Evolutionary conservation across 1,139 yeast species (phyloP).

Genomic region (Nakaseomyces uthaithaninus): DNA sequence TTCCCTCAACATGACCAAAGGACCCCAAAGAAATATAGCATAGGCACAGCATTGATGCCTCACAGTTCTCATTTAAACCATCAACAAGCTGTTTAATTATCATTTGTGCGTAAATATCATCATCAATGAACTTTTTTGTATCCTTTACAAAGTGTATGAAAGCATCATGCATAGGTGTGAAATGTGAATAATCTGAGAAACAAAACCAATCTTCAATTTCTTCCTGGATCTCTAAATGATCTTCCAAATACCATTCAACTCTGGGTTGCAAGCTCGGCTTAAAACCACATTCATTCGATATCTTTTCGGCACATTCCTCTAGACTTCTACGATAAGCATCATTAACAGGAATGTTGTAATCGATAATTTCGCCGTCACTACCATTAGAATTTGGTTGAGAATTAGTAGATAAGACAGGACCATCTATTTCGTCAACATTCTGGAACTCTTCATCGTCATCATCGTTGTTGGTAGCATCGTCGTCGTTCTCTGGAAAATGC

Average conservation of each 20-base stretch:
- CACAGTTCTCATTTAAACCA: constrained; percentile 8
- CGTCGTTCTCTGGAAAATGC: constrained; percentile 8
- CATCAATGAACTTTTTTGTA: constrained; percentile 19
- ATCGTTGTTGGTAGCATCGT: constrained; percentile 22
- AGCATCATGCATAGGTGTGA: constrained; percentile 15
- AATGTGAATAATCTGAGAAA: constrained; percentile 37
- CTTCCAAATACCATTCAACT: constrained; percentile 42
- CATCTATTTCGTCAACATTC: constrained; percentile 33
- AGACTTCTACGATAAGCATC: constrained; percentile 32
- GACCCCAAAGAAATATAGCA: constrained; percentile 26
- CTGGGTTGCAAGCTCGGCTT: constrained; percentile 32
- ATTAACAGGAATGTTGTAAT: constrained; percentile 34
- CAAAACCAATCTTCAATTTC: constrained; percentile 65
- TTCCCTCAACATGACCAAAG: constrained; percentile 12
- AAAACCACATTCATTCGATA: constrained; percentile 20
- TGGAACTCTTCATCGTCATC: constrained; percentile 30
- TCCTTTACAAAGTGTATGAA: constrained; percentile 19
- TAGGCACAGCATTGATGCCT: constrained; percentile 15
- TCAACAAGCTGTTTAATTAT: constrained; percentile 11
- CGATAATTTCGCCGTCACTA: constrained; percentile 15
- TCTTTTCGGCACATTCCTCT: constrained; percentile 33
- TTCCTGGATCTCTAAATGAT: constrained; percentile 35
- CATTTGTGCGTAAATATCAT: constrained; percentile 16
- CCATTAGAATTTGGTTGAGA: neutral
- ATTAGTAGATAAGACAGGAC: constrained; percentile 16